A percentile compares a stretch with the other conserved stretches of the same genome.
These are phyloP conservation scores for Pleurotus platypus DNA, from an alignment of 768 basidiomycete genomes.

Conservation along the genomic window DNA sequence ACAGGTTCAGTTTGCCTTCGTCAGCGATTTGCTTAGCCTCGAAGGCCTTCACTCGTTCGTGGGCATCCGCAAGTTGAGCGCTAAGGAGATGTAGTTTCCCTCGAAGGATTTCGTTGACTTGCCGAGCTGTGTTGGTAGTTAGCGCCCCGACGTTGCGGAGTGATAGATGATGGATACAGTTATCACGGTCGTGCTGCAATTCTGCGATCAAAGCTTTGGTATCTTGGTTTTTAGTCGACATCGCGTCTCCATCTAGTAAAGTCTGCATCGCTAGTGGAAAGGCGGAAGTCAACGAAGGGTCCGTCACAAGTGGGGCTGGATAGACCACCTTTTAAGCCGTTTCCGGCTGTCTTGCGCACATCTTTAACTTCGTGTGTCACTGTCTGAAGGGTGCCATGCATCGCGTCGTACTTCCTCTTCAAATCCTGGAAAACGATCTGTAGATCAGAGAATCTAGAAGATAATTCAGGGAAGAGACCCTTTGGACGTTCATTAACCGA, in stretches of 20 bases:
- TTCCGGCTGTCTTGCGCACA: neutral
- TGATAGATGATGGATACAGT: neutral
- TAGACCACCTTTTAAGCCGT: slow-evolving; percentile 4
- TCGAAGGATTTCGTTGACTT: slow-evolving; percentile 11
- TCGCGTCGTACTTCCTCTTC: slow-evolving; percentile 1
- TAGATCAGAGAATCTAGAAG: slow-evolving; percentile 8
- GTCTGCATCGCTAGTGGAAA: slow-evolving; percentile 3
- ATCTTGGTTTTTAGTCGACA: neutral
- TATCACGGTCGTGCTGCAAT: slow-evolving; percentile 7
- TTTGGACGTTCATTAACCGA: neutral
- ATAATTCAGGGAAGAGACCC: neutral
- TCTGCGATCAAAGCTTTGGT: slow-evolving; percentile 10
- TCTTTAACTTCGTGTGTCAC: slow-evolving; percentile 2
- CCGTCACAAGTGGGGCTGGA: neutral
- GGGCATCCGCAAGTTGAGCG: slow-evolving; percentile 11
- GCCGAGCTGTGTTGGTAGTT: slow-evolving; percentile 4
- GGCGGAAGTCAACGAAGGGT: neutral
- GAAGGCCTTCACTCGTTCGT: slow-evolving; percentile 8
- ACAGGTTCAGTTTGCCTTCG: neutral
- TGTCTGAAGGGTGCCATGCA: neutral
- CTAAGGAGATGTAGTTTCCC: slow-evolving; percentile 7
- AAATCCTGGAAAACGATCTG: slow-evolving; percentile 5
- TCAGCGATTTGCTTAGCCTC: slow-evolving; percentile 10
- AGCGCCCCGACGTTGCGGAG: too few relatives aligned
- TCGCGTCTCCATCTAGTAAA: slow-evolving; percentile 4